Evolutionary conservation across 345 rosid genomes (phyloP).

Genomic region (Corchorus capsularis): DNA sequence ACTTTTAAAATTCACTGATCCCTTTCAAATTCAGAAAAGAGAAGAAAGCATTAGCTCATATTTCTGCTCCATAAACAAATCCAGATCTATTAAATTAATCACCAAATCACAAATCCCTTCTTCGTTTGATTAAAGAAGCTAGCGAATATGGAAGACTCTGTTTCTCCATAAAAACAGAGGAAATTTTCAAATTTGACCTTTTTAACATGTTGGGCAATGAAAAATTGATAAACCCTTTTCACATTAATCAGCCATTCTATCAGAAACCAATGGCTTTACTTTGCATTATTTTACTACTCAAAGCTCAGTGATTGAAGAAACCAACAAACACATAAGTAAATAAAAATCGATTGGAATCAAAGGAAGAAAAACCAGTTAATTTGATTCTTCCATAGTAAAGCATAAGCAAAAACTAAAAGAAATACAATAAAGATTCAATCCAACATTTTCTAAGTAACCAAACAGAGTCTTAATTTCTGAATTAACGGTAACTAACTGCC

Average conservation of each 20-base stretch:
- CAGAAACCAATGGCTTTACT: not conserved
- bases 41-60: not conserved
- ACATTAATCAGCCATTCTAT: not conserved
- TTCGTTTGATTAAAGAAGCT: not conserved
- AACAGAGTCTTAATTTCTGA: not conserved
- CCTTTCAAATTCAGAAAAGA: slow-evolving; percentile 36
- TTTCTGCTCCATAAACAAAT: not conserved
- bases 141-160: not conserved
- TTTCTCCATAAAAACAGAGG: not conserved
- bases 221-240: not conserved
- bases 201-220: not conserved
- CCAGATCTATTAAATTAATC: not conserved
- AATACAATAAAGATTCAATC: not conserved
- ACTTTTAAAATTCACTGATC: slow-evolving; percentile 34
- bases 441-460: not conserved
- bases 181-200: not conserved
- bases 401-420: not conserved
- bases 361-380: not conserved
- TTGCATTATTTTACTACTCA: not conserved
- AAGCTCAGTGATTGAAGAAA: not conserved
- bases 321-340: not conserved
- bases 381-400: not conserved
- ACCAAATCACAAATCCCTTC: not conserved
- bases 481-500: not conserved
- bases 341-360: not conserved